phyloP scores from a whole-genome alignment of 2,329 filamentous ascomycete genomes.

The Hypomyces perniciosus region DNA sequence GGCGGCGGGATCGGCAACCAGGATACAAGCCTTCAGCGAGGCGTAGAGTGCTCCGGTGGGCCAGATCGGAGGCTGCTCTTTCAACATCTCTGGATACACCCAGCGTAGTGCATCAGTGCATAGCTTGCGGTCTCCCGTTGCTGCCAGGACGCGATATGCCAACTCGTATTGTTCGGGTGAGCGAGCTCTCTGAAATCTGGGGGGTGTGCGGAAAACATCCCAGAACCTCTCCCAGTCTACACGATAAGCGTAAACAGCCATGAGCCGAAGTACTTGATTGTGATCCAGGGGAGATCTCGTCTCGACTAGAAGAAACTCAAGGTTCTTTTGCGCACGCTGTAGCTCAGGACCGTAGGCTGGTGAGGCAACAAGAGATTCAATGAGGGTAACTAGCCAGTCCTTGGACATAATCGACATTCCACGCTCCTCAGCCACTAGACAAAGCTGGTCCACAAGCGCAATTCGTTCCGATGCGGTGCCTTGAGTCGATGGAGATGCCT shows the following conservation, averaged over 20 bases:
- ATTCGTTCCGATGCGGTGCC: constrained; percentile 26
- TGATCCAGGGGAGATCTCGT: constrained; percentile 32
- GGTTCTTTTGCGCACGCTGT: constrained; percentile 34
- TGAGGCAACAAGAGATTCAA: constrained; percentile 34
- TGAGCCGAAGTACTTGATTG: constrained; percentile 35
- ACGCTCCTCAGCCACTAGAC: constrained; percentile 41
- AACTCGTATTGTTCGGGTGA: constrained; percentile 49
- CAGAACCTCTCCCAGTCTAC: constrained; percentile 53
- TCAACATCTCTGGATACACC: constrained; percentile 53
- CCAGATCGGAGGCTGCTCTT: constrained; percentile 45
- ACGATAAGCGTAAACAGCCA: constrained; percentile 41
- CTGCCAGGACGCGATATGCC: constrained; percentile 45
- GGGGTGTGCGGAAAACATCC: constrained; percentile 52
- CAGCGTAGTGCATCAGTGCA: constrained; percentile 45
- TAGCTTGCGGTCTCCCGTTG: constrained; percentile 34
- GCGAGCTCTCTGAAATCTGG: constrained; percentile 43
- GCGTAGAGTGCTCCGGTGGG: constrained; percentile 38
- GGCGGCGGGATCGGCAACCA: constrained; percentile 47
- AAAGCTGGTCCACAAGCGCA: constrained; percentile 36
- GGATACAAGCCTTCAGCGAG: constrained; percentile 49
- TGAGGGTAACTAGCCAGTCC: constrained; percentile 44
- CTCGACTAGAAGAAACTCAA: constrained; percentile 40
- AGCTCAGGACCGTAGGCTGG: constrained; percentile 28
- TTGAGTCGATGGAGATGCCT: constrained; percentile 15
- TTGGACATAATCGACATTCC: constrained; percentile 37